phyloP scores from a whole-genome alignment of 2,329 filamentous ascomycete genomes.

The Dothistroma pini region DNA sequence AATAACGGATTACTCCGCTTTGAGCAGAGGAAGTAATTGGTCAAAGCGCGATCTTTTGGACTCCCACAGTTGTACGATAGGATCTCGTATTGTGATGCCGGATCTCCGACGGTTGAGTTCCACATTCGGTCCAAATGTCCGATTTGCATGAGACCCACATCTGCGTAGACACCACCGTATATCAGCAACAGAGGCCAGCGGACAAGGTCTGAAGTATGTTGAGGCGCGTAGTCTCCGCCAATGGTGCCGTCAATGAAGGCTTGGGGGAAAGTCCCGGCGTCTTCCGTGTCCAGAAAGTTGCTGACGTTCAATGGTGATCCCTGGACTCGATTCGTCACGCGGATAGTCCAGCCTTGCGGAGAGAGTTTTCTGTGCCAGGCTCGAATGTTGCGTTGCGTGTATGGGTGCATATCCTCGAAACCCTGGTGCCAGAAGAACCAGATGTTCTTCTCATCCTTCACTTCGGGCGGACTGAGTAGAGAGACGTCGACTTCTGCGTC shows the following conservation, averaged over 20 bases:
- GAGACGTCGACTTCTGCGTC: constrained; percentile 47
- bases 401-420: constrained; percentile 48
- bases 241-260: constrained; percentile 52
- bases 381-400: constrained; percentile 52
- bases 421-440: constrained; percentile 59
- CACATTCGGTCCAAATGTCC: constrained; percentile 55
- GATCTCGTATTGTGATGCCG: constrained; percentile 47
- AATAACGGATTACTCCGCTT: constrained; percentile 48
- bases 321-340: constrained; percentile 47
- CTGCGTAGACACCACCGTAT: constrained; percentile 57
- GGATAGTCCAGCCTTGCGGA: constrained; percentile 51
- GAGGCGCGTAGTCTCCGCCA: constrained; percentile 48
- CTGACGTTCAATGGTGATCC: constrained; percentile 48
- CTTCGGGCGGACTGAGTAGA: constrained; percentile 40
- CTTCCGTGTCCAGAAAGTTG: constrained; percentile 48
- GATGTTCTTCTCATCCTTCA: constrained; percentile 50
- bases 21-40: constrained; percentile 50
- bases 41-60: constrained; percentile 37
- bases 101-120: constrained; percentile 48
- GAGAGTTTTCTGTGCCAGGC: constrained; percentile 54
- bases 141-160: constrained; percentile 56
- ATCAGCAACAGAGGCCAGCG: constrained; percentile 54
- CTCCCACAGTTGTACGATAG: constrained; percentile 46
- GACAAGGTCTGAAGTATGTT: constrained; percentile 58
- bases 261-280: constrained; percentile 45